A percentile compares a stretch with the other conserved stretches of the same genome.
Conservation (phyloP, 768 basidiomycete species). For the Lyophyllum semitale region DNA sequence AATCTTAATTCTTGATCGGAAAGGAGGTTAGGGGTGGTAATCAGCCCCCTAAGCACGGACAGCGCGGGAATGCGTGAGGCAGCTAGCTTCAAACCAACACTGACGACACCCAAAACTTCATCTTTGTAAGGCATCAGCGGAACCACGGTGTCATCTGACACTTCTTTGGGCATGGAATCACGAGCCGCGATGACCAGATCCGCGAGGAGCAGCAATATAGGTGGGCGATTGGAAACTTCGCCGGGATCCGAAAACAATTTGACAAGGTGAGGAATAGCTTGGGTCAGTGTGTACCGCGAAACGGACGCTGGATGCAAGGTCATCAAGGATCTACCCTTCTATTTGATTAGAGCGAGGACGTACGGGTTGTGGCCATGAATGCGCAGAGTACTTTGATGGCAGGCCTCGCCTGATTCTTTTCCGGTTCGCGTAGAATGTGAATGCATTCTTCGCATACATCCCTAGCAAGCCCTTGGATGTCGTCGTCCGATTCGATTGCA, state of each 20-base stretch:
- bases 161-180: constrained; percentile 33
- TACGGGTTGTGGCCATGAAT: constrained; percentile 79
- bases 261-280: constrained; percentile 76
- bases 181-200: constrained; percentile 62
- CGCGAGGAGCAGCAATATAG: constrained; percentile 66
- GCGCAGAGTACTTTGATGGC: constrained; percentile 83
- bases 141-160: constrained; percentile 19
- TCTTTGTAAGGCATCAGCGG: constrained; percentile 71
- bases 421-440: constrained; percentile 80
- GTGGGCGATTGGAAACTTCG: constrained; percentile 65
- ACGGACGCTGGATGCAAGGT: constrained; percentile 54
- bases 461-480: constrained; percentile 61
- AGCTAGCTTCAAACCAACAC: constrained; percentile 54
- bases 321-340: not conserved
- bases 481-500: constrained; percentile 36
- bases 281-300: constrained; percentile 64
- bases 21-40: constrained; percentile 64
- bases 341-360: constrained; percentile 28
- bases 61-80: constrained; percentile 62
- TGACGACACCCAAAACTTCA: constrained; percentile 66
- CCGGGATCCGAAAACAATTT: constrained; percentile 72
- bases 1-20: constrained; percentile 76
- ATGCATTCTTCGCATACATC: constrained; percentile 84
- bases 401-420: constrained; percentile 89
- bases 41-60: constrained; percentile 63